These are phyloP conservation scores for Pseudopyricularia javanii DNA, from an alignment of 2,329 filamentous ascomycete genomes.

Conservation along the genomic window DNA sequence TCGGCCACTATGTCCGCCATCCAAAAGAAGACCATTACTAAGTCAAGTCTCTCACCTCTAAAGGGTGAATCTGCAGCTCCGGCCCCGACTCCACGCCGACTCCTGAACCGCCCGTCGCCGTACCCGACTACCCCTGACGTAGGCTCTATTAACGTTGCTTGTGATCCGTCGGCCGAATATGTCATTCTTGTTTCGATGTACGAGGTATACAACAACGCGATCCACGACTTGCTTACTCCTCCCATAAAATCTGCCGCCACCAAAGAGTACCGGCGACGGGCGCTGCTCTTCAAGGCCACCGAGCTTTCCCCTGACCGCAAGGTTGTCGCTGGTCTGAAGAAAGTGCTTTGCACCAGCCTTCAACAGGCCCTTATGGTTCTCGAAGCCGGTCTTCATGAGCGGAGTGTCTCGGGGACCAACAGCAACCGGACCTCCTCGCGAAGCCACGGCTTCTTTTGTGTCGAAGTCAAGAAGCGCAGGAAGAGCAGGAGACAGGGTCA, in stretches of 20 bases:
- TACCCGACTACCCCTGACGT: constrained; percentile 67
- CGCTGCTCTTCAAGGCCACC: constrained; percentile 83
- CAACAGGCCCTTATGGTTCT: constrained; percentile 81
- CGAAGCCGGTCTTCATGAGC: constrained; percentile 77
- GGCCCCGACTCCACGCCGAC: constrained; percentile 45
- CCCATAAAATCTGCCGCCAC: constrained; percentile 45
- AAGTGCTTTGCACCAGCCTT: constrained; percentile 73
- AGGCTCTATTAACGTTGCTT: constrained; percentile 52
- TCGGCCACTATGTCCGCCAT: constrained; percentile 30
- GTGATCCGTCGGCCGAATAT: constrained; percentile 65
- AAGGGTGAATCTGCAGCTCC: constrained; percentile 37
- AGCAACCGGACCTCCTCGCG: constrained; percentile 88
- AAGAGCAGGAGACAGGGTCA: constrained; percentile 17
- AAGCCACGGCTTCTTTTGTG: constrained; percentile 91
- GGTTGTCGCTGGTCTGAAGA: constrained; percentile 81
- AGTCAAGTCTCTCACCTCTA: constrained; percentile 16
- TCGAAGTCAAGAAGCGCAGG: constrained; percentile 77
- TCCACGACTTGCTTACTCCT: constrained; percentile 78
- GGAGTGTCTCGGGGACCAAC: constrained; percentile 78
- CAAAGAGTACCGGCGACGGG: constrained; percentile 63
- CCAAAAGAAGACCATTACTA: constrained; percentile 32
- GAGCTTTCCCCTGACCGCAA: constrained; percentile 85
- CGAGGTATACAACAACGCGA: constrained; percentile 96
- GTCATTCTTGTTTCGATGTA: constrained; percentile 93
- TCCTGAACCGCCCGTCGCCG: constrained; percentile 55